phyloP scores from a whole-genome alignment of 202 grass and related monocot species.

The Elaeis oleifera region DNA sequence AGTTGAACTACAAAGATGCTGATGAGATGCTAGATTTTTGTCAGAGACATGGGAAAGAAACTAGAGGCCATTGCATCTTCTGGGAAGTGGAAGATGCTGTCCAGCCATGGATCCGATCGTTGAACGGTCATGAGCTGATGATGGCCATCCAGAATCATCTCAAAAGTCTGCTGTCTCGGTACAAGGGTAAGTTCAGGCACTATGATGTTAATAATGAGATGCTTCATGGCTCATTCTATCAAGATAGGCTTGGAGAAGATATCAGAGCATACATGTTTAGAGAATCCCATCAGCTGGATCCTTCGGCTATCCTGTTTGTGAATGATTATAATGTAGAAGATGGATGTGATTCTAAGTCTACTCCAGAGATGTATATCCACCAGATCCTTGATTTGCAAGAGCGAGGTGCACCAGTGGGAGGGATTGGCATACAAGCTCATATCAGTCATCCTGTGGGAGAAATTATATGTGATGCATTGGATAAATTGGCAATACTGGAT shows the following conservation, averaged over 20 bases:
- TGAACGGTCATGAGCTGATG: conserved; percentile 42
- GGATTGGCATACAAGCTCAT: conserved; percentile 68
- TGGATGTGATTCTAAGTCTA: conserved; percentile 39
- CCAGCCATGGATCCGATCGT: conserved; percentile 61
- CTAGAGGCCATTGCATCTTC: conserved; percentile 88
- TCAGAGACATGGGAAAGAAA: conserved; percentile 44
- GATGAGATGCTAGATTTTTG: conserved; percentile 77
- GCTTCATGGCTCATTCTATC: conserved; percentile 88
- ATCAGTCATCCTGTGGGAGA: conserved; percentile 47
- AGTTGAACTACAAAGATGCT: conserved; percentile 62
- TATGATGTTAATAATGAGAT: conserved; percentile 97
- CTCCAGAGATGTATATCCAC: conserved; percentile 59
- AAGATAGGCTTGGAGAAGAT: conserved; percentile 64
- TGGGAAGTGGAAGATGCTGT: conserved; percentile 65
- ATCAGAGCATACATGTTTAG: conserved; percentile 59
- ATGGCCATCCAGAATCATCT: conserved; percentile 47
- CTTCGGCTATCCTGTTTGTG: conserved; percentile 68
- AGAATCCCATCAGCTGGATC: conserved; percentile 45
- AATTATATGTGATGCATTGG: conserved; percentile 34
- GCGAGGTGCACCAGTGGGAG: conserved; percentile 56
- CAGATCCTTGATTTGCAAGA: conserved; percentile 69
- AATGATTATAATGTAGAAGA: conserved; percentile 91
- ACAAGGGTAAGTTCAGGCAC: conserved; percentile 79
- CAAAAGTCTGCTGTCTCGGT: conserved; percentile 44
- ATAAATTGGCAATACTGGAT: conserved; percentile 50